Base-by-base conservation (phyloP, 768 basidiomycete genomes). In the Rossbeevera mucosa region DNA sequence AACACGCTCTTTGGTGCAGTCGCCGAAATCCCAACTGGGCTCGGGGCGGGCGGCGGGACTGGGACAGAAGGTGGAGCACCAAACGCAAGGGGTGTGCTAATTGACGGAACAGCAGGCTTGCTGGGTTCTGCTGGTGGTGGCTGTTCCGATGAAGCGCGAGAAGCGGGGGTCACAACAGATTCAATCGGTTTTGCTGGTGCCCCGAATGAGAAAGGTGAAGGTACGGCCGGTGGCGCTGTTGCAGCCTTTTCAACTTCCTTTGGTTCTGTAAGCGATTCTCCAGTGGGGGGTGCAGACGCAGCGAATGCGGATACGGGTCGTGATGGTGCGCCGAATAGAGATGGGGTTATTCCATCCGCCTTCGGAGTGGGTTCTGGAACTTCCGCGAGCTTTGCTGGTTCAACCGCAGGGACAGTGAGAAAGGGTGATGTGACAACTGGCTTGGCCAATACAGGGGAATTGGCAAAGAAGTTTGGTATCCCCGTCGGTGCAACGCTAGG, bases 401-500 rank as follows among this genome's bases (percentile, higher is more conserved):
- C 59, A 31, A 25, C 43, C 31, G 59, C 64, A 47, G 58, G 21
- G 5, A 22, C 33, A 40, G 48, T 21, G 18, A 72, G 60, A 20
- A 75, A 47, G 20, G 50, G 53, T 1, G 57, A 33, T 24, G 54
- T 48, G 29, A 44, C 50, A 16, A 51, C 56, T 45, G 74, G 67
- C 56, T 77, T 79, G 14, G 74, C 62, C 51, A 80, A 67, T 20
- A 73, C 54, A 20, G 78, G 69, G 0, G 84, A 81, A 38, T 59
- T 76, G 24, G 79, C 74, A 52, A 88, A 88, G 66, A 88, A 86
- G 64, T 86, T 80, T 7, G 85, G 85, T 30, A 85, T 63, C 5
- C 71, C 64, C 16, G 48, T 48, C 6, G 52, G 20, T 40, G 51
- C 16, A 21, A 24, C 18, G 43, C 50, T n/a, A 22, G 41, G 11